These are phyloP conservation scores for Mentha longifolia DNA, from an alignment of 257 asterid genomes.

Conservation along the genomic window DNA sequence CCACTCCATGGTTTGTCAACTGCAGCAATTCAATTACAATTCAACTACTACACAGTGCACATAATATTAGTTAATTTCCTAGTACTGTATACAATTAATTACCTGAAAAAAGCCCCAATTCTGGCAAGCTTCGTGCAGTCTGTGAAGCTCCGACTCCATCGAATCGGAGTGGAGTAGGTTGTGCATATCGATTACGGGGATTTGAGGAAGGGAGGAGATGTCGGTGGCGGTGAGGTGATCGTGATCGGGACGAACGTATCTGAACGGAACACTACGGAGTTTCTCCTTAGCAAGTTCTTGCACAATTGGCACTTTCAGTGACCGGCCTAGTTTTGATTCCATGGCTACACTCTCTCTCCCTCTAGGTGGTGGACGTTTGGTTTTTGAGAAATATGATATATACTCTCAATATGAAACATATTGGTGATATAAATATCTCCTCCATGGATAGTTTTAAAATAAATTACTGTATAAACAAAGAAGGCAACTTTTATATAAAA, in stretches of 20 bases:
- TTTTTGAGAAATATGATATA: too few relatives aligned
- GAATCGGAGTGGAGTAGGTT: conserved; percentile 18
- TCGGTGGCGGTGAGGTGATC: conserved; percentile 28
- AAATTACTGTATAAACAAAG: too few relatives aligned
- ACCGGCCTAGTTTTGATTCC: conserved; percentile 19
- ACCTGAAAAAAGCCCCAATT: conserved; percentile 77
- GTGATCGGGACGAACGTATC: conserved; percentile 49
- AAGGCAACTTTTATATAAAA: too few relatives aligned
- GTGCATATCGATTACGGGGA: conserved; percentile 56
- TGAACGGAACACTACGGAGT: conserved; percentile 38
- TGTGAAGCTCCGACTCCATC: conserved; percentile 48
- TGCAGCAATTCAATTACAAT: conserved; percentile 26
- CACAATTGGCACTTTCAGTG: conserved; percentile 57
- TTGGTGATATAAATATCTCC: too few relatives aligned
- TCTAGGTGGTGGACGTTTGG: too few relatives aligned
- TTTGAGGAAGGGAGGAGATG: background rate
- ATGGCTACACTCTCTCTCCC: background rate
- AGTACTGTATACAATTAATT: too few relatives aligned
- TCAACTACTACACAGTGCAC: too few relatives aligned
- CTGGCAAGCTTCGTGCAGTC: conserved; percentile 49
- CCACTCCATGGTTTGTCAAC: conserved; percentile 67
- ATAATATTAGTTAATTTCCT: too few relatives aligned
- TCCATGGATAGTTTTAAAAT: too few relatives aligned
- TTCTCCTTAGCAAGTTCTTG: conserved; percentile 57
- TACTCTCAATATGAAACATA: too few relatives aligned